Percentiles rank a stretch among this genome's conserved stretches.
phyloP scores from a whole-genome alignment of 495 filamentous ascomycete genomes.

The Trypethelium eluteriae region DNA sequence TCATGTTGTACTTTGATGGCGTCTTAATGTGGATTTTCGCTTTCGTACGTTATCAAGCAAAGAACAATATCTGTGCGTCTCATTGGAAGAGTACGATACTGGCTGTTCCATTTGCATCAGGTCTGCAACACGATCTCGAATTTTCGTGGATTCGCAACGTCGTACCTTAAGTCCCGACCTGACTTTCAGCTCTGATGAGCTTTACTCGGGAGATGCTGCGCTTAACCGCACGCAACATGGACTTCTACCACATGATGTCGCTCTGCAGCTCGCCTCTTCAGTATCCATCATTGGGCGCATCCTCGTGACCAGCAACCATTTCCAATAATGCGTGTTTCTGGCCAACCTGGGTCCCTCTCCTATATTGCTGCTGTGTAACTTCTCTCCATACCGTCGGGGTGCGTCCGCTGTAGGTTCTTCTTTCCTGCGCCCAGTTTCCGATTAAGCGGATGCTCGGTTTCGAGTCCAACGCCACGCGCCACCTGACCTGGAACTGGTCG shows the following conservation, averaged over 20 bases:
- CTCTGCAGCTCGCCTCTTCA: neutral
- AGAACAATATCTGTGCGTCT: neutral
- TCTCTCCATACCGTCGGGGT: neutral
- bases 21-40: neutral
- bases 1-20: neutral
- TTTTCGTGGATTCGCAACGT: neutral
- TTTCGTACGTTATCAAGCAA: neutral
- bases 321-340: neutral
- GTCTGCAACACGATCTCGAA: neutral
- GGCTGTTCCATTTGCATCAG: neutral
- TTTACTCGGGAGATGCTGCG: neutral
- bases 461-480: neutral
- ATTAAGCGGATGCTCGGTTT: conserved; percentile 5
- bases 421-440: neutral
- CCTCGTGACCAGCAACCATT: neutral
- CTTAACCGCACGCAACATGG: neutral
- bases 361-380: neutral
- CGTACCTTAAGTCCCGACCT: neutral
- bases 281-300: neutral
- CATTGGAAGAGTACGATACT: neutral
- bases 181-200: neutral
- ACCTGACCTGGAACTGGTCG: neutral
- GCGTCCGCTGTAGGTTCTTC: neutral
- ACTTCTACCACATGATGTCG: neutral
- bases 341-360: neutral